These are phyloP conservation scores for Roridomyces roridus DNA, from an alignment of 768 basidiomycete species.

Conservation along the genomic window DNA sequence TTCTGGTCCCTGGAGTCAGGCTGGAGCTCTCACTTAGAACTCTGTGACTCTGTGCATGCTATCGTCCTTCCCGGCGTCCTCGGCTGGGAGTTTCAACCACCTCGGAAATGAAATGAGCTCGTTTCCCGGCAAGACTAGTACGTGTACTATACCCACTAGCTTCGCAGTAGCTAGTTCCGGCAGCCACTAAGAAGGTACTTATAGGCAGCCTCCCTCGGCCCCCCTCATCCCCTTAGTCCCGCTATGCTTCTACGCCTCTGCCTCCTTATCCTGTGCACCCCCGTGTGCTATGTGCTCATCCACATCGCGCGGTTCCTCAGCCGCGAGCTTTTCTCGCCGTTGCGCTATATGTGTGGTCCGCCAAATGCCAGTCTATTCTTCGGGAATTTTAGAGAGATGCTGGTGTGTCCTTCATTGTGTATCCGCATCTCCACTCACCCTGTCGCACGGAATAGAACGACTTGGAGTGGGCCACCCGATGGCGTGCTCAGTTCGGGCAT, in stretches of 20 bases:
- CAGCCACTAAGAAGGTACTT: too few species aligned
- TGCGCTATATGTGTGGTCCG: conserved; percentile 42
- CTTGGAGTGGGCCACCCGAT: conserved; percentile 32
- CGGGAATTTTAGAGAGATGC: conserved; percentile 40
- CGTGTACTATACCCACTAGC: too few species aligned
- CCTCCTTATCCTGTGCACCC: neutral
- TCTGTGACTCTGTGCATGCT: too few species aligned
- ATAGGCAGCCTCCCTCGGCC: too few species aligned
- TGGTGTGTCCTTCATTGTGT: conserved; percentile 3
- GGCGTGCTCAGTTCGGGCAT: conserved; percentile 44
- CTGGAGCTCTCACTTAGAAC: too few species aligned
- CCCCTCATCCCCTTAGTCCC: too few species aligned
- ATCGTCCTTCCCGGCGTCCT: too few species aligned
- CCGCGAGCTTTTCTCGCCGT: conserved; percentile 27
- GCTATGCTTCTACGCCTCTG: conserved; percentile 5
- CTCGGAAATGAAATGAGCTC: too few species aligned
- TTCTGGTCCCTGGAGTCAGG: too few species aligned
- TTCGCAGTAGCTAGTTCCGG: too few species aligned
- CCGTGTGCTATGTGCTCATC: conserved; percentile 23
- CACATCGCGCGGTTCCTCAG: conserved; percentile 18
- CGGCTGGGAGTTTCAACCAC: too few species aligned
- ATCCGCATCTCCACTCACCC: neutral
- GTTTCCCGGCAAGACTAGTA: too few species aligned
- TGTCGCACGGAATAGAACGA: conserved; percentile 26
- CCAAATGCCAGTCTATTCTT: conserved; percentile 36